A percentile compares a stretch with the other conserved stretches of the same genome.
phyloP scores from a whole-genome alignment of 2,329 filamentous ascomycete species.

The Neophaeococcomyces aloes region DNA sequence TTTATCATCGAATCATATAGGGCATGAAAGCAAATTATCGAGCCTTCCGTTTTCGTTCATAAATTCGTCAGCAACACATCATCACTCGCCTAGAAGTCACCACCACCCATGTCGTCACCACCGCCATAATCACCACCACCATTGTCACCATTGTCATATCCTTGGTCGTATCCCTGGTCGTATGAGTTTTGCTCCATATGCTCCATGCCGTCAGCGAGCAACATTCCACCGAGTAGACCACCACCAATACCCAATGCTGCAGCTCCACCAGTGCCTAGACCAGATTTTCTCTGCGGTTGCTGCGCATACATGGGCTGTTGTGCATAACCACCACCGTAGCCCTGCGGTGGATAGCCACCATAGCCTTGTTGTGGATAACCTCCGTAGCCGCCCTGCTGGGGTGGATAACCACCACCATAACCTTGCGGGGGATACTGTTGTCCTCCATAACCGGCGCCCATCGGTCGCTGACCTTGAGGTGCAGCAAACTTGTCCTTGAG shows the following conservation, averaged over 20 bases:
- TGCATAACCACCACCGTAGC: constrained; percentile 22
- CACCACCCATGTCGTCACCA: too few relatives aligned
- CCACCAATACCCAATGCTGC: constrained; percentile 70
- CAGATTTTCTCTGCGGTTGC: constrained; percentile 35
- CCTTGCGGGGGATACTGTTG: neutral
- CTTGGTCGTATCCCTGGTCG: constrained; percentile 37
- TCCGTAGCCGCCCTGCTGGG: constrained; percentile 21
- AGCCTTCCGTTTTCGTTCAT: too few relatives aligned
- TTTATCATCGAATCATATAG: too few relatives aligned
- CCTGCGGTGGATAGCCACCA: constrained; percentile 14
- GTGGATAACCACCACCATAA: constrained; percentile 14
- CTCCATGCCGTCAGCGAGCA: constrained; percentile 59
- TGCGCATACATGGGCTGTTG: constrained; percentile 24
- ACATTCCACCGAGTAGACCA: constrained; percentile 65
- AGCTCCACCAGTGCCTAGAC: constrained; percentile 61
- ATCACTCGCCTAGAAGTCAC: too few relatives aligned
- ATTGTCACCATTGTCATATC: constrained; percentile 22
- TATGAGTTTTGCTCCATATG: constrained; percentile 52
- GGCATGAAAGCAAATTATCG: too few relatives aligned
- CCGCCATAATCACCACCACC: too few relatives aligned
- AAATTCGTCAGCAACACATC: too few relatives aligned
- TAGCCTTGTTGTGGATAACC: constrained; percentile 26
- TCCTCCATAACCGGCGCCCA: constrained; percentile 6
- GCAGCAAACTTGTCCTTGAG: constrained; percentile 37
- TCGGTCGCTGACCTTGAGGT: constrained; percentile 14